Conservation (phyloP, 2,329 filamentous ascomycete species). For the Trichoderma brevicompactum region DNA sequence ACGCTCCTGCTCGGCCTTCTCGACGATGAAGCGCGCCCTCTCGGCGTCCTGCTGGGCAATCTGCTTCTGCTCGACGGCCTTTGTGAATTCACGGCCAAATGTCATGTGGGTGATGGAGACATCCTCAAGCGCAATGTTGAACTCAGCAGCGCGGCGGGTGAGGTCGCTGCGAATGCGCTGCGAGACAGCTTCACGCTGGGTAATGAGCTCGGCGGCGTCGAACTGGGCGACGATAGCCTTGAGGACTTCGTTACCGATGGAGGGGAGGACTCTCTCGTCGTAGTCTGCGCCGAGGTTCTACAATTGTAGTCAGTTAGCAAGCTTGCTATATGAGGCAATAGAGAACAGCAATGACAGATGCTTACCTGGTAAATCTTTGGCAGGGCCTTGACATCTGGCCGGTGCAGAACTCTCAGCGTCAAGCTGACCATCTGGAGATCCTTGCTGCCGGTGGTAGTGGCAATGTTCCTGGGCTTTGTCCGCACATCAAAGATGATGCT, state of each 20-base stretch:
- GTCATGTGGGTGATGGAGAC: slow-evolving; percentile 99
- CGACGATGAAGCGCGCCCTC: slow-evolving; percentile 95
- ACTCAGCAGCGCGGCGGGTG: slow-evolving; percentile 89
- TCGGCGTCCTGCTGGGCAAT: slow-evolving; percentile 99
- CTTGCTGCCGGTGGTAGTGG: slow-evolving; percentile 96
- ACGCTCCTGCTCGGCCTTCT: slow-evolving; percentile 97
- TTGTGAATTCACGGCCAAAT: slow-evolving; percentile 98
- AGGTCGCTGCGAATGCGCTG: slow-evolving; percentile 93
- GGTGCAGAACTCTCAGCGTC: slow-evolving; percentile 91
- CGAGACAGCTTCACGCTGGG: slow-evolving; percentile 94
- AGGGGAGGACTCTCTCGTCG: slow-evolving; percentile 96
- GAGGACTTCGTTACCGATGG: slow-evolving; percentile 98
- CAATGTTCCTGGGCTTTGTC: slow-evolving; percentile 96
- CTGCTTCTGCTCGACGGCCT: slow-evolving; percentile 99
- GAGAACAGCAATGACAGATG: not conserved
- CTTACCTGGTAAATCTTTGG: slow-evolving; percentile 97
- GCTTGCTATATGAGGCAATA: not conserved
- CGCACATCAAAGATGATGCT: slow-evolving; percentile 96
- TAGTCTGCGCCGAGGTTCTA: slow-evolving; percentile 98
- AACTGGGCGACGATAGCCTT: slow-evolving; percentile 99
- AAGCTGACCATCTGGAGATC: slow-evolving; percentile 99
- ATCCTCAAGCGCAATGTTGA: slow-evolving; percentile 98
- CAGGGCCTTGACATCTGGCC: slow-evolving; percentile 88
- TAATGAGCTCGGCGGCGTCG: slow-evolving; percentile 98
- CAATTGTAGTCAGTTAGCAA: not conserved